Percentiles rank a stretch among this genome's conserved stretches.
Evolutionary conservation across 2,329 filamentous ascomycete species (phyloP).

Genomic region (Acrocalymma vagum): DNA sequence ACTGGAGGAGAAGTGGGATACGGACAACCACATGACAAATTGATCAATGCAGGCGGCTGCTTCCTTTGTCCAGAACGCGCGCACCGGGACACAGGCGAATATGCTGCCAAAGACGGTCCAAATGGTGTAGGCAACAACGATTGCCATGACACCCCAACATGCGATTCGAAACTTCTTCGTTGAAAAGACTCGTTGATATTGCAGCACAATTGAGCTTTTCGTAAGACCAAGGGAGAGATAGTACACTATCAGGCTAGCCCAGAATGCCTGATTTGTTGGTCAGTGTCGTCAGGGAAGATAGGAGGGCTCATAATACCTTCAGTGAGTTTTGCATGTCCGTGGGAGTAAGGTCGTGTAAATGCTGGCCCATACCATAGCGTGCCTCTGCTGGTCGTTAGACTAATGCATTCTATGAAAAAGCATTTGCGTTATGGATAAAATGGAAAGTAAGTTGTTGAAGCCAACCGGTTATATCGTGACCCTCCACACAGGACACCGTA

Average conservation of each 20-base stretch:
- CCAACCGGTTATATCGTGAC: no score
- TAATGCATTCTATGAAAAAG: no score
- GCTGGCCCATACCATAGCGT: constrained; percentile 39
- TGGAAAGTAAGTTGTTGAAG: no score
- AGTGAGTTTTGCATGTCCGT: constrained; percentile 27
- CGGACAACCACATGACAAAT: constrained; percentile 36
- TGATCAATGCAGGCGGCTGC: constrained; percentile 40
- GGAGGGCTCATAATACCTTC: constrained; percentile 23
- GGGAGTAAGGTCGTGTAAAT: constrained; percentile 20
- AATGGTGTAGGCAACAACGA: constrained; percentile 35
- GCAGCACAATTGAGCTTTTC: constrained; percentile 43
- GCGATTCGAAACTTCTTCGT: constrained; percentile 34
- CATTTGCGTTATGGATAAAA: no score
- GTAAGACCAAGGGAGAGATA: constrained; percentile 42
- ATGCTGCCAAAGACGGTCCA: constrained; percentile 44
- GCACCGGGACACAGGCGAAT: constrained; percentile 41
- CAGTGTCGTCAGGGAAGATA: background rate
- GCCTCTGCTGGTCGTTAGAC: constrained; percentile 32
- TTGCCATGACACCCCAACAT: constrained; percentile 30
- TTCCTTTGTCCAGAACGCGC: constrained; percentile 43
- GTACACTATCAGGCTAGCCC: constrained; percentile 42
- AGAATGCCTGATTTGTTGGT: constrained; percentile 36
- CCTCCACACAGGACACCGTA: no score
- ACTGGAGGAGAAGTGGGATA: no score
- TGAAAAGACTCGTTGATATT: constrained; percentile 41